Conservation (phyloP, 176 grass and related monocot species). For the Bromus sterilis region DNA sequence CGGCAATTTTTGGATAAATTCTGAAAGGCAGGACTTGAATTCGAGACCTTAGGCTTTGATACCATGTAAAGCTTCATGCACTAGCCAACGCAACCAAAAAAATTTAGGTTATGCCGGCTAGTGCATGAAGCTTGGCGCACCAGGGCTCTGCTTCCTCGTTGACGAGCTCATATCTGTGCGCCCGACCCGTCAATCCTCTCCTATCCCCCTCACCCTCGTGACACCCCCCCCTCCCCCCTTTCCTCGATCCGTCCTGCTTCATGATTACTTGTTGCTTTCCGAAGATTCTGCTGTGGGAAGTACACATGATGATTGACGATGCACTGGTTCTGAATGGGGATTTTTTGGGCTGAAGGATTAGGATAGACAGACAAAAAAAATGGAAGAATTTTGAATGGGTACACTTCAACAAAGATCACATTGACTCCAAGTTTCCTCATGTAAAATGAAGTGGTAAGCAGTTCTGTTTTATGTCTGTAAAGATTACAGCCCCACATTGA, state of each 20-base stretch:
- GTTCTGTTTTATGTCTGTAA: neutral
- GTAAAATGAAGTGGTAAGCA: neutral
- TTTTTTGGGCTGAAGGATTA: neutral
- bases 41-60: no score
- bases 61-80: no score
- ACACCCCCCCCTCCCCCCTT: neutral
- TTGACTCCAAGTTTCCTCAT: neutral
- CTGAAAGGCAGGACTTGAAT: no score
- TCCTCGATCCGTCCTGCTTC: neutral
- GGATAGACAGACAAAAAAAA: neutral
- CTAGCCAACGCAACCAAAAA: no score
- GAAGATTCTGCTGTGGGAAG: neutral
- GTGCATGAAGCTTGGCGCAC: no score
- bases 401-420: no score
- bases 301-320: neutral
- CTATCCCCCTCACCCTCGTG: neutral
- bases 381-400: neutral
- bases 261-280: neutral
- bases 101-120: no score
- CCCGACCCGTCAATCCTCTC: conserved; percentile 49
- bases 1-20: no score
- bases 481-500: neutral
- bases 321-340: neutral
- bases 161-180: conserved; percentile 89
- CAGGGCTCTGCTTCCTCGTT: conserved; percentile 85